A percentile compares a stretch with the other conserved stretches of the same genome.
phyloP scores from a whole-genome alignment of 495 filamentous ascomycete species.

The Talaromyces stipitatus region DNA sequence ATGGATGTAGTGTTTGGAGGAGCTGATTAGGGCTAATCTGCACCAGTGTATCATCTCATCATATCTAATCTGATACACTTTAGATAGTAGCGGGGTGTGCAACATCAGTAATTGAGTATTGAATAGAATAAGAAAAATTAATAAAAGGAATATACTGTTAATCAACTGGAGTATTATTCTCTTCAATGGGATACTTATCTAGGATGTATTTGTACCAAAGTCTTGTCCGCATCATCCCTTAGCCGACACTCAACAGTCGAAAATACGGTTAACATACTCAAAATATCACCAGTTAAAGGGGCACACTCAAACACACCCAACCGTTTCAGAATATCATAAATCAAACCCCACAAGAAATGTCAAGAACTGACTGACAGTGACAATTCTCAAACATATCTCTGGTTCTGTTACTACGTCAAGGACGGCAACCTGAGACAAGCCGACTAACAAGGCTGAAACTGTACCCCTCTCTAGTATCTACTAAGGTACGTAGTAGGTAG shows the following conservation, averaged over 20 bases:
- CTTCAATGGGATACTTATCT: no score
- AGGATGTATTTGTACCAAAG: no score
- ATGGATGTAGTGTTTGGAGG: no score
- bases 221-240: no score
- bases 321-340: not conserved
- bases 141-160: no score
- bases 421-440: not conserved
- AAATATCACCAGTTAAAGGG: no score
- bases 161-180: no score
- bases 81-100: not conserved
- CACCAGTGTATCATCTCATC: not conserved
- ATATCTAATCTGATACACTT: not conserved
- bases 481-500: no score
- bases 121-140: no score
- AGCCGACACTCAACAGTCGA: no score
- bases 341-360: not conserved
- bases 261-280: no score
- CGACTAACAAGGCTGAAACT: not conserved
- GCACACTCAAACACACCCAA: not conserved
- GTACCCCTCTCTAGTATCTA: not conserved
- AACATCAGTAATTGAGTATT: no score
- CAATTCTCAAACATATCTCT: not conserved
- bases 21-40: not conserved
- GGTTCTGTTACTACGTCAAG: not conserved
- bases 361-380: not conserved